Conservation (phyloP, 768 basidiomycete genomes). For the Cytidiella melzeri region DNA sequence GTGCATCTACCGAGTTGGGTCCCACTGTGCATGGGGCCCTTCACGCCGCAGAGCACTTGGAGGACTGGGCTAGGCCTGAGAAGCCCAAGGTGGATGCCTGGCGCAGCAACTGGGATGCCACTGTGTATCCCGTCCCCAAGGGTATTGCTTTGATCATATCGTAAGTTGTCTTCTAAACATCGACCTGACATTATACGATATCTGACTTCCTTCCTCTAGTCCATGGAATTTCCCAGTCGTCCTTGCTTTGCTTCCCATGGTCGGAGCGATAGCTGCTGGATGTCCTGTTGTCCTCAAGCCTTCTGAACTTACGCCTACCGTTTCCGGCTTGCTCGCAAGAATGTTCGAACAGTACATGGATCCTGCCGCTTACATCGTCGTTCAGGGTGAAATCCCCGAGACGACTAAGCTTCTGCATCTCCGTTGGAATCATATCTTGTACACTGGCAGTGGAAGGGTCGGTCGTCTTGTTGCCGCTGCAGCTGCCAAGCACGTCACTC, state of each 20-base stretch:
- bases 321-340: constrained; percentile 42
- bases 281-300: constrained; percentile 60
- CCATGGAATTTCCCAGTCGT: constrained; percentile 65
- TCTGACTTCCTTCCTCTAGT: constrained; percentile 24
- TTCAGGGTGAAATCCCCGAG: constrained; percentile 40
- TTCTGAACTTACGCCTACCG: constrained; percentile 51
- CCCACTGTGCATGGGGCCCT: constrained; percentile 36
- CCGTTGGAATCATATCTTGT: constrained; percentile 33
- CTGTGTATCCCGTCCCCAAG: constrained; percentile 48
- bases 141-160: constrained; percentile 56
- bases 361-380: constrained; percentile 42
- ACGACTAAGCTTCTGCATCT: constrained; percentile 28
- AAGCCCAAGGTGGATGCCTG: constrained; percentile 30
- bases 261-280: constrained; percentile 71
- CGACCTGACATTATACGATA: constrained; percentile 1
- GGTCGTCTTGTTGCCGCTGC: constrained; percentile 33
- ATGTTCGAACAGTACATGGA: constrained; percentile 54
- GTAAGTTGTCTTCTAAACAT: constrained; percentile 31
- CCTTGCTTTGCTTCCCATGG: constrained; percentile 47
- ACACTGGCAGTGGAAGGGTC: constrained; percentile 29
- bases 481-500: constrained; percentile 37
- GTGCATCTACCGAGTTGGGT: constrained; percentile 34
- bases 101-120: constrained; percentile 48
- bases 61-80: constrained; percentile 50
- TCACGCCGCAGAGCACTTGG: constrained; percentile 43